A percentile compares a stretch with the other conserved stretches of the same genome.
These are phyloP conservation scores for Acanthamoeba culbertsoni DNA, from an alignment of 208 protist genomes.

Conservation along the genomic window DNA sequence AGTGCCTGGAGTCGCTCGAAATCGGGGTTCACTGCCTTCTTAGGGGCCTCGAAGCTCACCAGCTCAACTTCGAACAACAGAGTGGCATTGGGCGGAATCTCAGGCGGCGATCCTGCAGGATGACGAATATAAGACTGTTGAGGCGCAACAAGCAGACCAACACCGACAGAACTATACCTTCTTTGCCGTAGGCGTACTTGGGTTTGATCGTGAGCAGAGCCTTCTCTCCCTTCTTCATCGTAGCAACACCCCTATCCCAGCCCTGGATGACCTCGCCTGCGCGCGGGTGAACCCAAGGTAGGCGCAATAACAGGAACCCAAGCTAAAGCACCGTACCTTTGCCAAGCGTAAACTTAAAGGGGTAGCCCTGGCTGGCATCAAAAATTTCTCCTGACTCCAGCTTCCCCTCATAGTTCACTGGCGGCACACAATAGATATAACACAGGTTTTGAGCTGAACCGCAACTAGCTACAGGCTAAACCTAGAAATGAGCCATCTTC, in stretches of 20 bases:
- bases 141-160: neutral
- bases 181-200: slow-evolving; percentile 76
- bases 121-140: neutral
- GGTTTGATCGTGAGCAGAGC: slow-evolving; percentile 65
- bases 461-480: too few relatives aligned
- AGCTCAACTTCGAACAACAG: slow-evolving; percentile 40
- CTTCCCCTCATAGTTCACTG: slow-evolving; percentile 82
- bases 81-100: slow-evolving; percentile 36
- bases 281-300: neutral
- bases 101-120: neutral
- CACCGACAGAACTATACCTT: neutral
- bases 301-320: neutral
- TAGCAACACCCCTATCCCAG: slow-evolving; percentile 75
- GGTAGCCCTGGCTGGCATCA: slow-evolving; percentile 73
- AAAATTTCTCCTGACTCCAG: slow-evolving; percentile 81
- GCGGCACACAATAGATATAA: neutral
- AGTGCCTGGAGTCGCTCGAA: neutral
- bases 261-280: slow-evolving; percentile 81
- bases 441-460: too few relatives aligned
- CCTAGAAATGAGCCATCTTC: too few relatives aligned
- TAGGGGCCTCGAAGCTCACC: slow-evolving; percentile 10
- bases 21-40: slow-evolving; percentile 1
- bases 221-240: slow-evolving; percentile 76
- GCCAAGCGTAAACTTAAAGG: slow-evolving; percentile 19
- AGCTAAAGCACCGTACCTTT: slow-evolving; percentile 18